These are phyloP conservation scores for Coniferiporia weirii DNA, from an alignment of 1,284 basidiomycete genomes.

Conservation along the genomic window DNA sequence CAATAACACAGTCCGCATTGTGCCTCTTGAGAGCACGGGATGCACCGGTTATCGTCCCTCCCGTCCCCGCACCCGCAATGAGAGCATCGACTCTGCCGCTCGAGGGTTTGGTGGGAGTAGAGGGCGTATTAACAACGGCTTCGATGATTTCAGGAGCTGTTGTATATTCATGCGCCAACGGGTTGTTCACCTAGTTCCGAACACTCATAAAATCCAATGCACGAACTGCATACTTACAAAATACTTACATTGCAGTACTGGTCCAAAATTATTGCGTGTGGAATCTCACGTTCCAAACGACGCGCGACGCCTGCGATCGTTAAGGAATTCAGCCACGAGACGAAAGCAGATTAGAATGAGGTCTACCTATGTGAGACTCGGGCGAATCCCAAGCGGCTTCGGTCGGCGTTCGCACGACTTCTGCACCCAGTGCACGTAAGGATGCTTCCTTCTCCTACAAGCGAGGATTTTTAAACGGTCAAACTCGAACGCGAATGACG, in stretches of 20 bases:
- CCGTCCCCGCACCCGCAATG: slow-evolving; percentile 90
- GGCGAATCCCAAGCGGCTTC: slow-evolving; percentile 82
- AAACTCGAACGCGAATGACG: background rate
- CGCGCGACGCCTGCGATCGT: slow-evolving; percentile 79
- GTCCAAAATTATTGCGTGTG: slow-evolving; percentile 85
- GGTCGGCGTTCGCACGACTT: slow-evolving; percentile 93
- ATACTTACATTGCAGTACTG: slow-evolving; percentile 73
- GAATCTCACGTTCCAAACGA: slow-evolving; percentile 74
- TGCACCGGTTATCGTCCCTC: slow-evolving; percentile 89
- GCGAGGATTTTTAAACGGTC: too few relatives aligned
- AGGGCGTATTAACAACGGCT: slow-evolving; percentile 58
- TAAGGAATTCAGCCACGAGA: slow-evolving; percentile 79
- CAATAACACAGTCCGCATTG: slow-evolving; percentile 63
- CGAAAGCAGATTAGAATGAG: slow-evolving; percentile 29
- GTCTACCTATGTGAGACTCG: slow-evolving; percentile 85
- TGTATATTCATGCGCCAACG: slow-evolving; percentile 80
- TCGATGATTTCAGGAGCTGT: slow-evolving; percentile 90
- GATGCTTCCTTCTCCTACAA: slow-evolving; percentile 87
- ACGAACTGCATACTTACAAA: background rate
- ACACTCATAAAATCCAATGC: slow-evolving; percentile 1
- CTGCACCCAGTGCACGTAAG: slow-evolving; percentile 86
- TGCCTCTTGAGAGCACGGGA: slow-evolving; percentile 82
- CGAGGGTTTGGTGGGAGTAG: slow-evolving; percentile 49
- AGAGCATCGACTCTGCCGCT: slow-evolving; percentile 77
- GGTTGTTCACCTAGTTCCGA: slow-evolving; percentile 65